phyloP scores from a whole-genome alignment of 352 stramenopile genomes.

The Globisporangium megalacanthum region DNA sequence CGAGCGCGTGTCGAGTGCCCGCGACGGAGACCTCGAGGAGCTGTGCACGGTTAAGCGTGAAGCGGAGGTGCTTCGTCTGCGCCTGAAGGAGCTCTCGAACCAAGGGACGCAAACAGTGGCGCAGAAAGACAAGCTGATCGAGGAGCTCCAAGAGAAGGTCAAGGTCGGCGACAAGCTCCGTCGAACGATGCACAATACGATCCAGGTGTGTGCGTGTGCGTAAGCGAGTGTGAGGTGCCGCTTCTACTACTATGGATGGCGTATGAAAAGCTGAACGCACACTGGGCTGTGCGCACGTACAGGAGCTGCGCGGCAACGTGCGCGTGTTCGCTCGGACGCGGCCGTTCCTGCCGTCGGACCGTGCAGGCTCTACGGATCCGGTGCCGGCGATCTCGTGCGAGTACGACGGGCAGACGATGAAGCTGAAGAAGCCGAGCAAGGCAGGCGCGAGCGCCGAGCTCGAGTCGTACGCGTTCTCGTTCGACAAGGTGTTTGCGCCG shows the following conservation, averaged over 20 bases:
- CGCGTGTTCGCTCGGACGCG: constrained; percentile 95
- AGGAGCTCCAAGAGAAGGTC: constrained; percentile 67
- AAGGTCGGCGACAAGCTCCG: constrained; percentile 80
- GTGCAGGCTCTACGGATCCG: constrained; percentile 26
- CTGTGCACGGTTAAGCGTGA: constrained; percentile 67
- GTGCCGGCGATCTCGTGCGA: constrained; percentile 58
- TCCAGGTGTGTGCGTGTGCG: constrained; percentile 57
- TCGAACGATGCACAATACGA: constrained; percentile 97
- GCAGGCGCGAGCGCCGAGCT: constrained; percentile 24
- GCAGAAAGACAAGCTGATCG: constrained; percentile 63
- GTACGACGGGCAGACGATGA: constrained; percentile 65
- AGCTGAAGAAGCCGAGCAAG: constrained; percentile 47
- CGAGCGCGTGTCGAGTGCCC: constrained; percentile 37
- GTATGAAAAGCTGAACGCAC: background rate
- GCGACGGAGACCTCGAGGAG: constrained; percentile 62
- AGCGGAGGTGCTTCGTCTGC: constrained; percentile 60
- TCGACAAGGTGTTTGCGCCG: constrained; percentile 96
- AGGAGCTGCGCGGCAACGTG: constrained; percentile 98
- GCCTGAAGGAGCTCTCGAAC: constrained; percentile 57
- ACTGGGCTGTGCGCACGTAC: constrained; percentile 1
- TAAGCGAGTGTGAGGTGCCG: background rate
- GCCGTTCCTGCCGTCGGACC: constrained; percentile 85
- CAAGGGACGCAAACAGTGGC: constrained; percentile 60
- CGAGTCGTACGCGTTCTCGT: constrained; percentile 86
- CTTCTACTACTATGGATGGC: too few species aligned